Conservation (phyloP, 2,329 filamentous ascomycete species). For the Sporothrix dimorphospora region DNA sequence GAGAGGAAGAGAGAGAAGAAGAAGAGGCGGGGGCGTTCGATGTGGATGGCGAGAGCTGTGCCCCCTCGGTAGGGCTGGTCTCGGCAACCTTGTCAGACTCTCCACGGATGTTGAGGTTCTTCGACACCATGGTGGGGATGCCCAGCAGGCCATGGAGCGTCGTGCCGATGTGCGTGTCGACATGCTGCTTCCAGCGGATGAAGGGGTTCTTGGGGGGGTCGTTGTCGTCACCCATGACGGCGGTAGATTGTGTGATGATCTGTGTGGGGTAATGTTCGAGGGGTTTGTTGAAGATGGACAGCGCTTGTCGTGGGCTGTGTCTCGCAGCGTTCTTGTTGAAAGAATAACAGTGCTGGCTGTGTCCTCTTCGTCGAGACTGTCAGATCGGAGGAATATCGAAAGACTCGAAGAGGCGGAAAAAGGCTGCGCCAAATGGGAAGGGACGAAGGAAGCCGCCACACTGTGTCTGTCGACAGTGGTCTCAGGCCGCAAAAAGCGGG, state of each 20-base stretch:
- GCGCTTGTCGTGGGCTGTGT: not conserved
- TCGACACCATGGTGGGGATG: slow-evolving; percentile 37
- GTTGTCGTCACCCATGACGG: slow-evolving; percentile 34
- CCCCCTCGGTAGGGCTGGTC: not conserved
- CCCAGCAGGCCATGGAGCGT: slow-evolving; percentile 39
- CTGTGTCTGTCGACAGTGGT: slow-evolving; percentile 10
- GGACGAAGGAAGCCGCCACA: slow-evolving; percentile 13
- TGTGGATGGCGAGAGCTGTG: slow-evolving; percentile 9
- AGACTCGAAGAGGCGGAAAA: slow-evolving; percentile 3
- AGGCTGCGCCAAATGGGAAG: slow-evolving; percentile 1
- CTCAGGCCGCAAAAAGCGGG: slow-evolving; percentile 17
- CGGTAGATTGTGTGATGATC: not conserved
- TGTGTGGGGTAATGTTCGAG: not conserved
- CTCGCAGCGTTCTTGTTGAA: slow-evolving; percentile 26
- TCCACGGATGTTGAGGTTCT: slow-evolving; percentile 35
- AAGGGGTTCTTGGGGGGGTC: slow-evolving; percentile 43
- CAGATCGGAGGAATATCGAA: slow-evolving; percentile 5
- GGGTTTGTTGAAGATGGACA: slow-evolving; percentile 1
- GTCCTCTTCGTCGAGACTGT: not conserved
- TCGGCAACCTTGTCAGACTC: slow-evolving; percentile 12
- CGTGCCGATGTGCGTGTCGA: slow-evolving; percentile 45
- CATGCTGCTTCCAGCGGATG: slow-evolving; percentile 47
- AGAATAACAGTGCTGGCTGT: slow-evolving; percentile 4
- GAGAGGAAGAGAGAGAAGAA: not conserved
- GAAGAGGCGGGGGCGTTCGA: not conserved